Evolutionary conservation across 2,329 filamentous ascomycete genomes (phyloP).

Genomic region (Neoarthrinium moseri): DNA sequence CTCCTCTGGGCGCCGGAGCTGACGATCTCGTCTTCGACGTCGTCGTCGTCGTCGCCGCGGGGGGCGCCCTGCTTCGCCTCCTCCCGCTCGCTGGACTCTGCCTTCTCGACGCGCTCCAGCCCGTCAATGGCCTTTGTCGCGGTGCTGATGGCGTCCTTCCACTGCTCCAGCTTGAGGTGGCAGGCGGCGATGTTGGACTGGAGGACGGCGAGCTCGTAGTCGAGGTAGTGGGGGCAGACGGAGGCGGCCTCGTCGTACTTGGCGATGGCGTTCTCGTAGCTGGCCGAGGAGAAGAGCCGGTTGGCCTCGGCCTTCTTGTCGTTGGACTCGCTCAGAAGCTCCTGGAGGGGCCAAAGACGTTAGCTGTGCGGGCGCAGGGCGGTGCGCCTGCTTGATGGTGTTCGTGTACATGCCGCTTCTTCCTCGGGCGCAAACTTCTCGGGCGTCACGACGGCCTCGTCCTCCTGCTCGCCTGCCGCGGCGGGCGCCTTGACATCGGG

Average conservation of each 20-base stretch:
- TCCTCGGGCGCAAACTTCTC: slow-evolving; percentile 52
- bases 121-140: slow-evolving; percentile 72
- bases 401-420: slow-evolving; percentile 47
- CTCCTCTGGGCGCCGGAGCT: slow-evolving; percentile 56
- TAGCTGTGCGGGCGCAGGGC: no score
- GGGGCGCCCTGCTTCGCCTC: slow-evolving; percentile 45
- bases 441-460: slow-evolving; percentile 27
- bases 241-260: slow-evolving; percentile 80
- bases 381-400: no score
- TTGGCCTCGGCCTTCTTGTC: slow-evolving; percentile 76
- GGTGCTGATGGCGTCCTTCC: slow-evolving; percentile 76
- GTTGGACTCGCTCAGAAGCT: slow-evolving; percentile 70
- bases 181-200: slow-evolving; percentile 88
- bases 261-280: slow-evolving; percentile 75
- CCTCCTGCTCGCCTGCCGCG: slow-evolving; percentile 13
- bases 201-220: slow-evolving; percentile 85
- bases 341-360: slow-evolving; percentile 37
- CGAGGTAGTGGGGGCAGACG: slow-evolving; percentile 78
- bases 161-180: slow-evolving; percentile 79
- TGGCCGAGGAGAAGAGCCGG: slow-evolving; percentile 68
- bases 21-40: slow-evolving; percentile 56
- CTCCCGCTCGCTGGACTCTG: slow-evolving; percentile 25
- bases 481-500: slow-evolving; percentile 14
- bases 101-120: slow-evolving; percentile 59
- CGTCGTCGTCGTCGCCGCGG: slow-evolving; percentile 40